These are phyloP conservation scores for Pythium biforme DNA, from an alignment of 352 stramenopile species.

Conservation along the genomic window DNA sequence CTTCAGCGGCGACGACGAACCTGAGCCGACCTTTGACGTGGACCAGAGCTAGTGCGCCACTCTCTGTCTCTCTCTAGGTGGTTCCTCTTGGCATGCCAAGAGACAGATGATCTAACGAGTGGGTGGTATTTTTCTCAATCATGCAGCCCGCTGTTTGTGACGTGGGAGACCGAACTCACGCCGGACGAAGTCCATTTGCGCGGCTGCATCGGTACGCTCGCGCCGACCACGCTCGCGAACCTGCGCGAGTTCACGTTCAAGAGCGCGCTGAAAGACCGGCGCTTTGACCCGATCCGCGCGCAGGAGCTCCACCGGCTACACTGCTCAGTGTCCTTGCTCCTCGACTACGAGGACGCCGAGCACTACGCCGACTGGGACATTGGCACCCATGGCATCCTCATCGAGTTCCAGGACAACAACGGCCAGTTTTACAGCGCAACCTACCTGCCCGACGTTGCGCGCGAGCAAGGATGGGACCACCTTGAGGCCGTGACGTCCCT, in stretches of 20 bases:
- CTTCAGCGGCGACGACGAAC: slow-evolving; percentile 51
- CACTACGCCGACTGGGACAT: slow-evolving; percentile 86
- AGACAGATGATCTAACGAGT: neutral
- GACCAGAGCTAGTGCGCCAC: slow-evolving; percentile 51
- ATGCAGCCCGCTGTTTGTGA: slow-evolving; percentile 78
- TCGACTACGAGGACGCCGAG: slow-evolving; percentile 73
- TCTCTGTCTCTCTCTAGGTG: neutral
- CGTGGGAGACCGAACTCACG: slow-evolving; percentile 74
- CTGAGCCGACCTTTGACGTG: slow-evolving; percentile 53
- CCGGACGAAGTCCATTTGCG: slow-evolving; percentile 43
- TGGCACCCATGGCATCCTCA: slow-evolving; percentile 76
- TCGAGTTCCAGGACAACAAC: slow-evolving; percentile 62
- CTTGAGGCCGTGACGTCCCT: slow-evolving; percentile 74
- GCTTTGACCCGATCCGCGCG: slow-evolving; percentile 72
- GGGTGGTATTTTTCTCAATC: neutral
- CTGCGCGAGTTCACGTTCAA: slow-evolving; percentile 84
- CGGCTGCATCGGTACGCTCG: slow-evolving; percentile 78
- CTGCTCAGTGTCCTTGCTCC: slow-evolving; percentile 80
- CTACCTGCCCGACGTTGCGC: slow-evolving; percentile 75
- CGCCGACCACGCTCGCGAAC: slow-evolving; percentile 60
- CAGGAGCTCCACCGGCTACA: slow-evolving; percentile 64
- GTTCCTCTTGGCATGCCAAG: too few relatives aligned
- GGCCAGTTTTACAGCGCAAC: slow-evolving; percentile 64
- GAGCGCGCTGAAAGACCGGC: slow-evolving; percentile 70
- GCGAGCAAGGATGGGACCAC: slow-evolving; percentile 73